Evolutionary conservation across 257 asterid genomes (phyloP).

Genomic region (Coffea eugenioides): DNA sequence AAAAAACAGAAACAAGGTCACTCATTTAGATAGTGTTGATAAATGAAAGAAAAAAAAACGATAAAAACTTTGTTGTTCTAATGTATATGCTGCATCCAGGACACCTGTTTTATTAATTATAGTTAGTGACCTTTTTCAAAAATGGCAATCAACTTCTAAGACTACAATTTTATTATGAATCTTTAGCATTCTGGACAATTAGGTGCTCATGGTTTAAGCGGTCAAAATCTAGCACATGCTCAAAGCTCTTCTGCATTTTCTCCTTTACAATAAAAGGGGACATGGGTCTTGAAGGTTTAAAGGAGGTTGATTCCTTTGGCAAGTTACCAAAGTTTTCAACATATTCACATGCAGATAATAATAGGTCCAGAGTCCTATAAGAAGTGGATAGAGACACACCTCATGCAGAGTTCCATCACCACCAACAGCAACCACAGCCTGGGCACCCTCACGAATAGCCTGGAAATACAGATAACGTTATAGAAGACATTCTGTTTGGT

Average conservation of each 20-base stretch:
- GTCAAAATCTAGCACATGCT: not conserved
- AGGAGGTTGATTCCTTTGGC: not conserved
- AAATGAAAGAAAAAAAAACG: not conserved
- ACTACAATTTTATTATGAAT: not conserved
- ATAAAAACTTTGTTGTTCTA: not conserved
- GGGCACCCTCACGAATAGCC: conserved; percentile 96
- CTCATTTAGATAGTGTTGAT: not conserved
- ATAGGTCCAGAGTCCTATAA: not conserved
- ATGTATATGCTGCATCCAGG: not conserved
- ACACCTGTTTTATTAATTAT: not conserved
- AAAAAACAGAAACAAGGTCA: no score
- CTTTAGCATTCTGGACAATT: not conserved
- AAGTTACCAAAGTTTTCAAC: not conserved
- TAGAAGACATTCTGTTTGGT: conserved; percentile 13
- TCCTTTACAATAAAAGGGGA: not conserved
- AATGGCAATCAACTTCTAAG: not conserved
- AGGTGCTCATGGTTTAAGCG: not conserved
- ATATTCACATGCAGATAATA: not conserved
- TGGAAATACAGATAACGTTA: conserved; percentile 32
- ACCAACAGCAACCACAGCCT: conserved; percentile 92
- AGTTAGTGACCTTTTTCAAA: not conserved
- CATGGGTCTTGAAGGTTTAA: not conserved
- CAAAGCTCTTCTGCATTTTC: not conserved
- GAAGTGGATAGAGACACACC: conserved; percentile 36
- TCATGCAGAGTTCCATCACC: conserved; percentile 98